phyloP scores from a whole-genome alignment of 2,329 filamentous ascomycete species.

The Myrmaecium sp. region DNA sequence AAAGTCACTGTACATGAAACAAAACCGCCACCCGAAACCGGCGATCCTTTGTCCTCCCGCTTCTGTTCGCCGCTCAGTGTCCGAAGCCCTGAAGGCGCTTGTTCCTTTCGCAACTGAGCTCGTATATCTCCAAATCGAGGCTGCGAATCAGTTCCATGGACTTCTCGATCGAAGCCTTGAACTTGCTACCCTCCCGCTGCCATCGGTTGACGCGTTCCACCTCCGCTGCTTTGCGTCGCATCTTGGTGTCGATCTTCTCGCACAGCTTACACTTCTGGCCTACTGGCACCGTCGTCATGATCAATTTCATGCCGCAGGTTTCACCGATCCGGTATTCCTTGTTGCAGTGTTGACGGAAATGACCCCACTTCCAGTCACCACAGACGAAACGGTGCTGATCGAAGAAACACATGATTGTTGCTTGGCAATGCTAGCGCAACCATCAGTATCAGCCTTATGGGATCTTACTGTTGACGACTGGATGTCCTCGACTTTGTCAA shows the following conservation, averaged over 20 bases:
- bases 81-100: constrained; percentile 14
- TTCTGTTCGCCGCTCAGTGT: constrained; percentile 8
- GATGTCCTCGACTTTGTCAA: constrained; percentile 9
- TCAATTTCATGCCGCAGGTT: constrained; percentile 85
- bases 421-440: constrained; percentile 12
- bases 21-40: constrained; percentile 10
- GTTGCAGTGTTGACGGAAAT: constrained; percentile 82
- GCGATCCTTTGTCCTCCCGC: constrained; percentile 11
- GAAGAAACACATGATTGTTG: constrained; percentile 72
- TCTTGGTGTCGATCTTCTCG: constrained; percentile 76
- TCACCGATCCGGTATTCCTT: constrained; percentile 92
- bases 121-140: constrained; percentile 50
- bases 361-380: constrained; percentile 88
- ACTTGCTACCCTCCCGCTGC: constrained; percentile 49
- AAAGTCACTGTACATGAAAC: constrained; percentile 18
- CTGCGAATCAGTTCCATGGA: constrained; percentile 56
- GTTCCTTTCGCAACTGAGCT: constrained; percentile 42
- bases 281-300: constrained; percentile 54
- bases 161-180: constrained; percentile 45
- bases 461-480: constrained; percentile 12
- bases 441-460: constrained; percentile 14
- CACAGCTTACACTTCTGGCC: constrained; percentile 63
- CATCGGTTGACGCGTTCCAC: constrained; percentile 58
- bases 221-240: constrained; percentile 59
- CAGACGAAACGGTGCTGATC: constrained; percentile 74